Evolutionary conservation across 768 basidiomycete genomes (phyloP).

Genomic region (Russula brevipes): DNA sequence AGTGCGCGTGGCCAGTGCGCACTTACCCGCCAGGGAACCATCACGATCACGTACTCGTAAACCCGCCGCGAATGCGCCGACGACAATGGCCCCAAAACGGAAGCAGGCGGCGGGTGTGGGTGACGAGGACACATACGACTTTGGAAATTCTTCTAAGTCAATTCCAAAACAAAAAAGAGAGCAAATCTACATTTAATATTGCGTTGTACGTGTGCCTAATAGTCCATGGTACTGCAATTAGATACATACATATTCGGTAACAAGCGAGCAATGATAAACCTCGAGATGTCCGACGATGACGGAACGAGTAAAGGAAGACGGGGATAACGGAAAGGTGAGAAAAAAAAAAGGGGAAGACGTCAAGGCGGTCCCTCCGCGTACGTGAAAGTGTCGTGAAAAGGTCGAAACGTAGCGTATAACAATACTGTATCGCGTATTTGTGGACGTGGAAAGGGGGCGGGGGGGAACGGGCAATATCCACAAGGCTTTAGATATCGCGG

Average conservation of each 20-base stretch:
- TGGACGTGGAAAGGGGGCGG: too few relatives aligned
- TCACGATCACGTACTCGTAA: background rate
- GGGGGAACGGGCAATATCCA: background rate
- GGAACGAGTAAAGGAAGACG: background rate
- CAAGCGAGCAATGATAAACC: background rate
- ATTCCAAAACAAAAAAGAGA: background rate
- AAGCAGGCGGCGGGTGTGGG: conserved; percentile 28
- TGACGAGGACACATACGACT: conserved; percentile 48
- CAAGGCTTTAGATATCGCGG: background rate
- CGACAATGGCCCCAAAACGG: conserved; percentile 15
- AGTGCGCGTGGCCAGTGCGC: background rate
- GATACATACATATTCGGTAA: background rate
- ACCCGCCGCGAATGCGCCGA: conserved; percentile 38
- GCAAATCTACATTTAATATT: too few relatives aligned
- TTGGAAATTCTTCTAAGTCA: conserved; percentile 48
- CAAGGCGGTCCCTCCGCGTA: background rate
- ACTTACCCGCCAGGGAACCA: background rate
- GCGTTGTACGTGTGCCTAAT: background rate
- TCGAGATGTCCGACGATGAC: background rate
- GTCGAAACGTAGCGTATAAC: background rate
- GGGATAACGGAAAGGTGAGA: background rate
- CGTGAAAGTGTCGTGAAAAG: background rate
- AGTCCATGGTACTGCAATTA: background rate
- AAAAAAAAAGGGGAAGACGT: background rate
- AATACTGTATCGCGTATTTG: background rate